phyloP scores from a whole-genome alignment of 2,329 filamentous ascomycete species.

The Phaeosphaeria sp. region DNA sequence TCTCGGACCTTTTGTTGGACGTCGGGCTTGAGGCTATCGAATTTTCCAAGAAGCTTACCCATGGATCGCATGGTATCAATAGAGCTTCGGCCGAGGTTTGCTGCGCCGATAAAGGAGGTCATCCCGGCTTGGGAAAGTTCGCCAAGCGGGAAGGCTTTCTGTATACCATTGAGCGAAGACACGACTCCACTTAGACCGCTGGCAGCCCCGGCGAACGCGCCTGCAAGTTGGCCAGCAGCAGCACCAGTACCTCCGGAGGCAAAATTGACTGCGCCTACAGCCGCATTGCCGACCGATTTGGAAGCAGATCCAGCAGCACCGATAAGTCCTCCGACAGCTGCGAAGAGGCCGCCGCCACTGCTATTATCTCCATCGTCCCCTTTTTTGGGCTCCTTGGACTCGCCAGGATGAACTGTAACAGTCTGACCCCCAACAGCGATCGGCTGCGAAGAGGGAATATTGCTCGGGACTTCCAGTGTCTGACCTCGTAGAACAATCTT shows the following conservation, averaged over 20 bases:
- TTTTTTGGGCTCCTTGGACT: constrained; percentile 7
- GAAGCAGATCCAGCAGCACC: constrained; percentile 6
- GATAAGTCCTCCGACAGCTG: constrained; percentile 5
- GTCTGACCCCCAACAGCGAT: constrained; percentile 8
- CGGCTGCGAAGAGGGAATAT: neutral
- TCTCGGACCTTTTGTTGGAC: constrained; percentile 10
- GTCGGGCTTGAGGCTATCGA: constrained; percentile 7
- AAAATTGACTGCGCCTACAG: constrained; percentile 6
- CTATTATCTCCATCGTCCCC: constrained; percentile 2
- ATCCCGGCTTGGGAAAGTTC: constrained; percentile 8
- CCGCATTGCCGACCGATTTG: constrained; percentile 3
- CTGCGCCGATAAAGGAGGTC: constrained; percentile 5
- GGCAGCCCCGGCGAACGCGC: constrained; percentile 9
- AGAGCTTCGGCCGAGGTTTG: constrained; percentile 12
- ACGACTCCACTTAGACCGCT: constrained; percentile 7
- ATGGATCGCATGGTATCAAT: constrained; percentile 20
- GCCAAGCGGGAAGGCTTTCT: constrained; percentile 11
- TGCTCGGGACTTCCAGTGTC: constrained; percentile 4
- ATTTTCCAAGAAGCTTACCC: constrained; percentile 10
- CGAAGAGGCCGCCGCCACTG: constrained; percentile 9
- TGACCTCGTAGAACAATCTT: constrained; percentile 14
- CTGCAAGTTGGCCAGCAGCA: constrained; percentile 2
- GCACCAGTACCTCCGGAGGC: constrained; percentile 7
- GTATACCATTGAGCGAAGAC: constrained; percentile 21
- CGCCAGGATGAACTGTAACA: constrained; percentile 14